Conservation (phyloP, 306 rosid genomes). For the Quercus mongolica region DNA sequence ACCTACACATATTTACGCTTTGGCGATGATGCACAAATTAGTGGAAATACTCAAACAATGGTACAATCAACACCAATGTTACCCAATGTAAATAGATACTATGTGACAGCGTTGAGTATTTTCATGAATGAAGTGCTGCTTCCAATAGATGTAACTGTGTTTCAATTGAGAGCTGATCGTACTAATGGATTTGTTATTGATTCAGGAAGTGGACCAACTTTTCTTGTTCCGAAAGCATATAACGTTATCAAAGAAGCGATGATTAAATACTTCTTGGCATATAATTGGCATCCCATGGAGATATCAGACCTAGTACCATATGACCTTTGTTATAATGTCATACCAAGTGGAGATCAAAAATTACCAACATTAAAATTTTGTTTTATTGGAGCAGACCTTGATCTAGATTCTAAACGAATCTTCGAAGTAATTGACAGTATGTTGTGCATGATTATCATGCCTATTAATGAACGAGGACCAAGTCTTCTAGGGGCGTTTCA, state of each 20-base stretch:
- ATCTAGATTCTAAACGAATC: neutral
- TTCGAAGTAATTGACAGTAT: neutral
- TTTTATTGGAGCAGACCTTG: neutral
- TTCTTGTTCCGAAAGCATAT: too few species aligned
- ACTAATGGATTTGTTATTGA: too few species aligned
- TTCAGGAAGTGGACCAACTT: too few species aligned
- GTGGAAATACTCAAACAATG: neutral
- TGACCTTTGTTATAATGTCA: neutral
- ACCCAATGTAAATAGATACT: too few species aligned
- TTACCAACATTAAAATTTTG: neutral
- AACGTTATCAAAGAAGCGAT: neutral
- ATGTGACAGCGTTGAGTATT: too few species aligned
- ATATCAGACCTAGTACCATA: neutral
- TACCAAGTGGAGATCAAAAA: neutral
- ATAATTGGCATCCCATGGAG: neutral
- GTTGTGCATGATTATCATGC: neutral
- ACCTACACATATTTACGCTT: neutral
- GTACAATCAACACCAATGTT: neutral
- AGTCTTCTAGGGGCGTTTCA: neutral
- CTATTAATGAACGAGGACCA: neutral
- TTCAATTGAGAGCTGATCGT: too few species aligned
- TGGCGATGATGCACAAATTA: neutral
- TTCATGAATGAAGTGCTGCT: too few species aligned
- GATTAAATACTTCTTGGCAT: neutral
- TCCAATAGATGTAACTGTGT: too few species aligned